Evolutionary conservation across 139 green algal genomes (phyloP), one percentile per base, ranked within the genome.

Genomic region (Parachlorella kessleri): DNA sequence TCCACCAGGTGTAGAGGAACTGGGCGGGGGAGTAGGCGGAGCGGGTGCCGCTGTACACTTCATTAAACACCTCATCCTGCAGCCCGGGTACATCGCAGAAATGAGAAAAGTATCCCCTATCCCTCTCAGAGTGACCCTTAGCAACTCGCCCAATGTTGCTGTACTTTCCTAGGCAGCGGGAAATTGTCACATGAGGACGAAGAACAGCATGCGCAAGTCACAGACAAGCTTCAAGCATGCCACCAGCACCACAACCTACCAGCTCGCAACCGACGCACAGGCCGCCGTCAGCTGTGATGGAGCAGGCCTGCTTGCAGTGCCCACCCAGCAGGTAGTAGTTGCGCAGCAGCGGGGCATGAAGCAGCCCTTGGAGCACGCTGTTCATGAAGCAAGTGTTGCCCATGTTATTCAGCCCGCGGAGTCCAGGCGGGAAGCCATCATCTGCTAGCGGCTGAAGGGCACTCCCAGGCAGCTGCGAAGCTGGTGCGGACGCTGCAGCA

Each of bases 341-440:
- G 1, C 78, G 65, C 82, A 98, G 75, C 36, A 92, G 87, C 6
- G 94, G 95, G 7, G 91, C 85, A 74, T 96, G 92, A 26, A 98
- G 53, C 64, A 98, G 66, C 14, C 89, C 90, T 90, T 98, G 95
- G 66, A 99, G 85, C 33, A 98, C 89, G 73, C 88, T 94, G 86
- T 95, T 98, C 93, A 98, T 97, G 87, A 98, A 99, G 88, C 95
- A 99, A 1, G 95, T 98, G 88, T 98, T 97, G 73, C 95, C 95
- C 42, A 98, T 84, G 87, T 99, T 99, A 83, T 94, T 94, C 18
- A 98, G 81, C 1, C 95, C 95, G 1, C 95, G 81, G 70, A 98
- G 86, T 6, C 95, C 95, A 10, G 74, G 32, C 10, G 79, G 80
- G 8, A 80, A 81, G 65, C 38, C 53, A 63, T 83, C 78, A 4